Evolutionary conservation across 106 monocot genomes (phyloP), one percentile per base, ranked within the genome.

Genomic region (Amphibolis antarctica): DNA sequence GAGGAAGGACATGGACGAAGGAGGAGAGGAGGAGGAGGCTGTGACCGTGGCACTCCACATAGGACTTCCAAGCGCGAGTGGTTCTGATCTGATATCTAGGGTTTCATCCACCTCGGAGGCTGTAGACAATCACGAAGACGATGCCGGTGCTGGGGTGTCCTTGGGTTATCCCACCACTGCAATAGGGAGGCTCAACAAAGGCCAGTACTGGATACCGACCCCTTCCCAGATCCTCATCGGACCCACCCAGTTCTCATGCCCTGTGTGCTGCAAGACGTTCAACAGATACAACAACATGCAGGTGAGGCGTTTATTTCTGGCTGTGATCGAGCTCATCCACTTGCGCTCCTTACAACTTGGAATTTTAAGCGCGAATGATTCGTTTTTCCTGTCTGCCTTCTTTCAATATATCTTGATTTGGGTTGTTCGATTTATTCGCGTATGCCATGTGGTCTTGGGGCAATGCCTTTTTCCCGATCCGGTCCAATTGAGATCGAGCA

Each of bases 251-350:
- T 85, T 85, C 75, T 75, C 85, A 9, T 85, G 85, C 77, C 85
- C 85, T 17, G 85, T 85, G 18, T 85, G 85, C 72, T 78, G 53
- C 75, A 85, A 85, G 74, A 85, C 85, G 68, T 85, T 85, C 78
- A 85, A 85, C 65, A 74, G 85, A 75, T 85, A 85, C 74, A 78
- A 84, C 57, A 84, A 84, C 69, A 85, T 85, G 80, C 85, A 85
- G 80, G 80, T 49, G 48, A 49, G 2, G 10, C 3, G 15, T 36
- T 36, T 36, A 36, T 4, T 36, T 36, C 36, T 36, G 36, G 36
- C 7, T 36, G 36, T 36, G 36, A 49, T 3, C 48, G 36, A 49
- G 17, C 48, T 49, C n/a, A n/a, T 49, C 9, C 10, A 2, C 15
- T 17, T 49, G 13, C 15, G 10, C 11, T n/a, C 3, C 11, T 24